Evolutionary conservation across 108 stramenopile species (phyloP).

Genomic region (Mediolabrus comicus): DNA sequence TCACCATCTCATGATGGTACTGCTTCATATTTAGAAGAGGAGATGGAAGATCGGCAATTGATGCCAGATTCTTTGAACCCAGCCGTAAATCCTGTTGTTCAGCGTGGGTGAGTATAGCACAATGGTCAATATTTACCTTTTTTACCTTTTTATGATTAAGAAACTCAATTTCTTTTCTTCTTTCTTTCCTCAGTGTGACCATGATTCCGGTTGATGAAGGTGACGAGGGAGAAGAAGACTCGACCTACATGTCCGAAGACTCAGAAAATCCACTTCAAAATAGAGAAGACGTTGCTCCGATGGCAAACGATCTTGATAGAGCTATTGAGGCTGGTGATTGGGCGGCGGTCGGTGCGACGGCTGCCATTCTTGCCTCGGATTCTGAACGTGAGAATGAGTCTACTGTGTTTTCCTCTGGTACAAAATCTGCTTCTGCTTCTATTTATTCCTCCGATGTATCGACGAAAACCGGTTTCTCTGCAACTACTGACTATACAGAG

Average conservation of each 20-base stretch:
- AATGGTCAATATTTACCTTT: background rate
- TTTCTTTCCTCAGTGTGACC: constrained; percentile 14
- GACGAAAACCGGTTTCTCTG: background rate
- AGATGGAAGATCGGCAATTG: constrained; percentile 19
- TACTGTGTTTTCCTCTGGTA: background rate
- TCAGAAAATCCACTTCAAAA: background rate
- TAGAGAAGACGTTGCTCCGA: constrained; percentile 4
- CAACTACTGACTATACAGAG: background rate
- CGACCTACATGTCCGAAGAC: constrained; percentile 2
- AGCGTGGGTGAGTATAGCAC: constrained; percentile 14
- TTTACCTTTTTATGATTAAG: background rate
- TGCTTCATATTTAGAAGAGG: background rate
- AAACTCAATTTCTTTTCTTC: background rate
- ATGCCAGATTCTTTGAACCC: constrained; percentile 14
- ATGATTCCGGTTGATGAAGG: constrained; percentile 29
- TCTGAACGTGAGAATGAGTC: background rate
- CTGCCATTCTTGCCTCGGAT: constrained; percentile 67
- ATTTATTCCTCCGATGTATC: background rate
- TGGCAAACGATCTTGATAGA: constrained; percentile 54
- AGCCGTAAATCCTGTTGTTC: constrained; percentile 24
- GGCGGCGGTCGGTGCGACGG: constrained; percentile 87
- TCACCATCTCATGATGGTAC: constrained; percentile 1
- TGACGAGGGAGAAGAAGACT: constrained; percentile 1
- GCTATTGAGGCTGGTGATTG: constrained; percentile 86
- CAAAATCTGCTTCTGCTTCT: background rate